phyloP scores from a whole-genome alignment of 768 basidiomycete genomes.

The Tulasnella sp. region DNA sequence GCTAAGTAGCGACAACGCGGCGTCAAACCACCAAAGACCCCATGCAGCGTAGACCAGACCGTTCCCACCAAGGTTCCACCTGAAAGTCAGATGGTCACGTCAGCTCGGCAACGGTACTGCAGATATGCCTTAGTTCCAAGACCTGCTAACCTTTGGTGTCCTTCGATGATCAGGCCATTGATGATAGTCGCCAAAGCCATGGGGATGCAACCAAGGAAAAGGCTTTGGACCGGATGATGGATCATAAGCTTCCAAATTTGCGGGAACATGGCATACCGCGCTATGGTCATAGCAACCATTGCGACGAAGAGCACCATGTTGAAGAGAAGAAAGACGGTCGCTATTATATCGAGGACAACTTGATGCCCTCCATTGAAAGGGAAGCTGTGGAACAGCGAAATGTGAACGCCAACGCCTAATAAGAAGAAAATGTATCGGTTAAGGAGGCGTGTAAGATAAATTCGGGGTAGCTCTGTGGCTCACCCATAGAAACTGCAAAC shows the following conservation, averaged over 20 bases:
- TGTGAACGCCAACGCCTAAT: constrained; percentile 45
- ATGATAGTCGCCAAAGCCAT: constrained; percentile 59
- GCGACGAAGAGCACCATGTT: constrained; percentile 48
- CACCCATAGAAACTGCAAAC: constrained; percentile 51
- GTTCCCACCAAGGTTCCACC: constrained; percentile 40
- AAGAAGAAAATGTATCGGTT: no score
- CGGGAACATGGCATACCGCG: constrained; percentile 49
- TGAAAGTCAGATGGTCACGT: neutral
- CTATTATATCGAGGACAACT: constrained; percentile 35
- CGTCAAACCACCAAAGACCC: constrained; percentile 64
- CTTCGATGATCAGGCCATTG: constrained; percentile 40
- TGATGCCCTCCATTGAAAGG: constrained; percentile 42
- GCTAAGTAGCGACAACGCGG: constrained; percentile 47
- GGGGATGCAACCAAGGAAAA: constrained; percentile 33
- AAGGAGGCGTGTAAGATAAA: neutral
- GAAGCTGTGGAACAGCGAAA: constrained; percentile 48
- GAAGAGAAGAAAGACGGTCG: constrained; percentile 50
- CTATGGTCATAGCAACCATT: constrained; percentile 40
- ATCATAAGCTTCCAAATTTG: constrained; percentile 45
- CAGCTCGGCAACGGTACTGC: neutral
- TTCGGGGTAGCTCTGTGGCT: neutral
- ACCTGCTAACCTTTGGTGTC: constrained; percentile 40
- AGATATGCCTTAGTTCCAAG: no score
- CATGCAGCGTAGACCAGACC: constrained; percentile 49
- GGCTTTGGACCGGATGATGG: constrained; percentile 21